Conservation (phyloP, 2,329 filamentous ascomycete genomes). For the Nothophaeocryptopus gaeumannii region DNA sequence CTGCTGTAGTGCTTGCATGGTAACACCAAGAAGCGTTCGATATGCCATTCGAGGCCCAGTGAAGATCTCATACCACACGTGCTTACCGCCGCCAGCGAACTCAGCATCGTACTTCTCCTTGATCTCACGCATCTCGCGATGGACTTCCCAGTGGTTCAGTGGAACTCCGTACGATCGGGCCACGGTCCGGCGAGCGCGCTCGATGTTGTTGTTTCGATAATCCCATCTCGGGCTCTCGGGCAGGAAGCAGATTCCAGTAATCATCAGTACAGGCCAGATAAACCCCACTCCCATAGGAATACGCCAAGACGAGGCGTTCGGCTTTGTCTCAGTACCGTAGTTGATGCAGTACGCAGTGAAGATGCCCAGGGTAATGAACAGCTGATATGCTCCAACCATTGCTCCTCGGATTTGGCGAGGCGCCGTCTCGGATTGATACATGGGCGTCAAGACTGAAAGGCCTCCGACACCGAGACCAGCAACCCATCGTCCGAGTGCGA, state of each 20-base stretch:
- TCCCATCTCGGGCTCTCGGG: constrained; percentile 58
- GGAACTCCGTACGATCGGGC: constrained; percentile 55
- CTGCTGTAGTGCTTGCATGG: constrained; percentile 65
- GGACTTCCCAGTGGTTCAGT: constrained; percentile 54
- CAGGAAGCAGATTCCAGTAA: constrained; percentile 53
- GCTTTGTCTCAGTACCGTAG: constrained; percentile 55
- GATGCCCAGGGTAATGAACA: constrained; percentile 68
- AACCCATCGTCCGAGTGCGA: constrained; percentile 63
- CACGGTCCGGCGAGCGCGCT: constrained; percentile 52
- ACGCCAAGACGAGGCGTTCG: constrained; percentile 57
- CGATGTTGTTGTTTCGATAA: constrained; percentile 54
- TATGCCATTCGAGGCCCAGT: constrained; percentile 65
- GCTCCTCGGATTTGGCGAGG: constrained; percentile 63
- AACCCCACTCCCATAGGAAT: constrained; percentile 61
- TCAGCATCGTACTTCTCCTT: constrained; percentile 56
- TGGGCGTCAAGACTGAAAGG: constrained; percentile 62
- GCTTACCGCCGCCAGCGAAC: constrained; percentile 44
- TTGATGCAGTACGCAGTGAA: constrained; percentile 52
- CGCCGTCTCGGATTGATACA: constrained; percentile 67
- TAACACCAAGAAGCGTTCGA: constrained; percentile 60
- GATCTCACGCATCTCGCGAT: constrained; percentile 55
- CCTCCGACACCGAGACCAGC: constrained; percentile 65
- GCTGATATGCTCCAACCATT: constrained; percentile 64
- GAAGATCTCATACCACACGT: constrained; percentile 66
- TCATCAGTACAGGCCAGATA: constrained; percentile 55